Evolutionary conservation across 2,329 filamentous ascomycete genomes (phyloP), one percentile per base, ranked within the genome.

Genomic region (Aspergillus pseudoterreus): DNA sequence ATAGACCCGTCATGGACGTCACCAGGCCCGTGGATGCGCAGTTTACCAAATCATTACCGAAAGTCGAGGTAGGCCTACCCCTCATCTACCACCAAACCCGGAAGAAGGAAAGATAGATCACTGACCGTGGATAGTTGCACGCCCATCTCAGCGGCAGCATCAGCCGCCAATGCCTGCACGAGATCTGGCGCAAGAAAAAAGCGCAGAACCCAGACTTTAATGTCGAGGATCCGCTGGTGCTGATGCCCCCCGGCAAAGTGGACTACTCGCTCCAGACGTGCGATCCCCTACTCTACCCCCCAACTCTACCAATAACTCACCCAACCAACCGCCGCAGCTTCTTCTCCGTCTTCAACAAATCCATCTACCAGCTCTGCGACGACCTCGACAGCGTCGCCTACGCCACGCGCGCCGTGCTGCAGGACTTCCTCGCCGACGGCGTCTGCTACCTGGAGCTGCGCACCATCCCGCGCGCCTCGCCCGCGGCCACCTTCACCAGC

Each of bases 71-170:
- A 60, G 11, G 55, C 35, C 12, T 39, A 17, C 49, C 19, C 33
- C 30, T 11, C n/a, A 11, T 38, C 15, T 30, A 33, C 22, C 6
- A 22, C 22, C 22, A 22, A 5, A 22, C 5, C 22, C 5, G 6
- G 6, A 17, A 36, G 12, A 22, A 12, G 41, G 41, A 44, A 39
- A 22, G 43, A 50, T 12, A 45, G 59, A 14, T 56, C 46, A 45
- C 33, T 50, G 22, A 48, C 9, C 19, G 12, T 38, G 10, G 22
- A 33, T 43, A 91, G 85, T 80, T 92, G 48, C 89, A 94, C 63
- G 88, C 89, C 55, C 88, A 94, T 70, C 78, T 94, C 42, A 88
- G 84, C 38, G 88, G 89, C 48, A 90, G 86, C 68, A 89, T 94
- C 67, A 86, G 82, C 64, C 82, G 86, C 30, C 73, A 82, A 61